These are phyloP conservation scores for Exophiala sp. DNA, from an alignment of 2,329 filamentous ascomycete genomes.

Conservation along the genomic window DNA sequence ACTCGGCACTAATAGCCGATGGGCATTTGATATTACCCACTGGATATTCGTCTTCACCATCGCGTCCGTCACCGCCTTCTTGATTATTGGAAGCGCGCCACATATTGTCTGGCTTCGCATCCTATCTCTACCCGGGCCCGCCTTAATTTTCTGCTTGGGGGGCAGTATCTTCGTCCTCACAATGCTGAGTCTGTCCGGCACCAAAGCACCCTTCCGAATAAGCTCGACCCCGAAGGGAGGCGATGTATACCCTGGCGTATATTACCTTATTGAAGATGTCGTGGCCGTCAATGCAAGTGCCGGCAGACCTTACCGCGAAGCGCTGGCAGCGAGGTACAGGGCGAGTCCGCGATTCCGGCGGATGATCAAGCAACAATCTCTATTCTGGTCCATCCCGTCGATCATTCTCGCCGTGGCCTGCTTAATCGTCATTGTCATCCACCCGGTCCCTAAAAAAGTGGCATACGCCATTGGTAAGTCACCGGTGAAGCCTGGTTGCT, in stretches of 20 bases:
- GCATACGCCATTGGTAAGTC: conserved; percentile 40
- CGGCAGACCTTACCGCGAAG: conserved; percentile 49
- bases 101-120: conserved; percentile 29
- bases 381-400: conserved; percentile 52
- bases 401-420: conserved; percentile 44
- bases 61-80: conserved; percentile 21
- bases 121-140: conserved; percentile 27
- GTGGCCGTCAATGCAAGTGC: conserved; percentile 61
- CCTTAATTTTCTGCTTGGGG: conserved; percentile 21
- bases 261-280: conserved; percentile 62
- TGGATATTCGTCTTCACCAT: conserved; percentile 27
- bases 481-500: background rate
- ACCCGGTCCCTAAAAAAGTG: conserved; percentile 42
- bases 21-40: conserved; percentile 28
- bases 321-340: conserved; percentile 48
- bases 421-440: conserved; percentile 44
- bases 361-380: conserved; percentile 51
- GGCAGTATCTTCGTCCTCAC: conserved; percentile 21
- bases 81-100: conserved; percentile 28
- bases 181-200: conserved; percentile 29
- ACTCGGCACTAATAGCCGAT: conserved; percentile 25
- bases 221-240: conserved; percentile 58
- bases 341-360: conserved; percentile 50
- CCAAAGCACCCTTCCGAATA: conserved; percentile 52
- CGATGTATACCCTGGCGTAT: conserved; percentile 53